phyloP scores from a whole-genome alignment of 345 rosid species.

The Erucastrum elatum region DNA sequence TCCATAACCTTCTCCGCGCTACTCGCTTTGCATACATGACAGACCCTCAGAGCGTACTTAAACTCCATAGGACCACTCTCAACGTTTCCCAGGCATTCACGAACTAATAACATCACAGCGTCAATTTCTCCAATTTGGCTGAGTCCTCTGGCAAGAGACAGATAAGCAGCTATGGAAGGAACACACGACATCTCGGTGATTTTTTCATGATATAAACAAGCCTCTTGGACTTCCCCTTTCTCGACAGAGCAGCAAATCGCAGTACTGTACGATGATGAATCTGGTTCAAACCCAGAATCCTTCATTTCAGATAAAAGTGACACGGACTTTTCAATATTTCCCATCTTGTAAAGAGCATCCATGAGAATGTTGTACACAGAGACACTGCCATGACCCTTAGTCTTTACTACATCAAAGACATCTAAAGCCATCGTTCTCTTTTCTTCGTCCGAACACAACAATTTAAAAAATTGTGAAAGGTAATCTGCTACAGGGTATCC shows the following conservation, averaged over 20 bases:
- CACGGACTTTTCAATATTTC: conserved; percentile 58
- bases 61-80: conserved; percentile 73
- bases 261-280: conserved; percentile 57
- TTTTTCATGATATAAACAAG: conserved; percentile 69
- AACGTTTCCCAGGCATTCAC: conserved; percentile 76
- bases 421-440: conserved; percentile 54
- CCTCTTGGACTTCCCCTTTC: conserved; percentile 56
- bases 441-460: conserved; percentile 54
- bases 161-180: conserved; percentile 69
- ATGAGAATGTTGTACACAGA: conserved; percentile 64
- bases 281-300: conserved; percentile 48
- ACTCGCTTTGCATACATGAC: conserved; percentile 59
- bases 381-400: conserved; percentile 59
- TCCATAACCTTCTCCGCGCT: conserved; percentile 59
- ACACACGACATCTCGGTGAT: conserved; percentile 66
- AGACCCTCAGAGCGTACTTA: conserved; percentile 61
- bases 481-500: conserved; percentile 58
- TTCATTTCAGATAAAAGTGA: conserved; percentile 60
- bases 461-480: conserved; percentile 57
- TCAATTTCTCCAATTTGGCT: conserved; percentile 82
- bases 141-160: conserved; percentile 67
- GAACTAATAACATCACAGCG: conserved; percentile 75
- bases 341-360: conserved; percentile 55
- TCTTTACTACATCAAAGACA: conserved; percentile 58
- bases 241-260: conserved; percentile 60